These are phyloP conservation scores for Colletotrichum tamarilloi DNA, from an alignment of 2,329 filamentous ascomycete genomes.

Conservation along the genomic window DNA sequence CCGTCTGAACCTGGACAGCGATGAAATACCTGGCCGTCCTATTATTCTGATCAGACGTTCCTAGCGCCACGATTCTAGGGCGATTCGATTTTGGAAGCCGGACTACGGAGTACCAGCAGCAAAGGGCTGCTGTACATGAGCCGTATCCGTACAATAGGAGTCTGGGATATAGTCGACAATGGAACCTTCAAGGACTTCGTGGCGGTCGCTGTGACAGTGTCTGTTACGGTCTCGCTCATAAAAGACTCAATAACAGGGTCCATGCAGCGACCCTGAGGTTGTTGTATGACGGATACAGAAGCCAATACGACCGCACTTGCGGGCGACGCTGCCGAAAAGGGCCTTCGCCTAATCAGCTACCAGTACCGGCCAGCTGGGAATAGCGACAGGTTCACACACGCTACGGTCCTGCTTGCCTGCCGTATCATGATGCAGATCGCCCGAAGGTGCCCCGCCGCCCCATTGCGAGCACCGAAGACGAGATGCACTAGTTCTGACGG, in stretches of 20 bases:
- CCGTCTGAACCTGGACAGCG: not conserved
- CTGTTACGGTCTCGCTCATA: not conserved
- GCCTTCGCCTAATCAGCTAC: constrained; percentile 18
- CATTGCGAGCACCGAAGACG: not conserved
- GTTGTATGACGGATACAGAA: constrained; percentile 1
- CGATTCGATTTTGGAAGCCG: not conserved
- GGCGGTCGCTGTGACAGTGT: constrained; percentile 13
- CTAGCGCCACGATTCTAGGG: constrained; percentile 6
- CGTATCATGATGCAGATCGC: constrained; percentile 26
- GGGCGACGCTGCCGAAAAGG: constrained; percentile 26
- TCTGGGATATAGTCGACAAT: not conserved
- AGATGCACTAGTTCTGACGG: not conserved
- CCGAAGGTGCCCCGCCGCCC: not conserved
- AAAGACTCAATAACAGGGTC: not conserved
- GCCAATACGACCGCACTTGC: not conserved
- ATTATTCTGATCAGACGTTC: not conserved
- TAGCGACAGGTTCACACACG: constrained; percentile 11
- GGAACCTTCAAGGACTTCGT: not conserved
- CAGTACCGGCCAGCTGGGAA: constrained; percentile 32
- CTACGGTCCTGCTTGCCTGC: constrained; percentile 12
- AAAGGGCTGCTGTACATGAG: not conserved
- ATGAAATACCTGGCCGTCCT: not conserved
- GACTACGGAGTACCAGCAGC: not conserved
- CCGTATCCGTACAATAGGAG: not conserved
- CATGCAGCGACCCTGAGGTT: not conserved